phyloP scores from a whole-genome alignment of 2,329 filamentous ascomycete species.

The Albifimbria verrucaria region DNA sequence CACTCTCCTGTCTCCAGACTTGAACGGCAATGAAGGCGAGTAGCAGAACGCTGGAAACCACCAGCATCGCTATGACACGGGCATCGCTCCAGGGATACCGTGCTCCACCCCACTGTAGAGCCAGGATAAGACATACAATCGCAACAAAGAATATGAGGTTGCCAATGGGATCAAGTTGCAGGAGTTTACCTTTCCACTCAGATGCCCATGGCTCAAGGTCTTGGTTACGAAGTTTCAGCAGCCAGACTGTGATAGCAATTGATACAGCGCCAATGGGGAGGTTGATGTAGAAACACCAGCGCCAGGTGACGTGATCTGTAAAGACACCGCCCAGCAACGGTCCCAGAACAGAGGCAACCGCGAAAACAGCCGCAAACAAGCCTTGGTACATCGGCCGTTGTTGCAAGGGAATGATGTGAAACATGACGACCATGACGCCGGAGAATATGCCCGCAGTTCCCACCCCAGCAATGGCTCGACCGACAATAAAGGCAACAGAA shows the following conservation, averaged over 20 bases:
- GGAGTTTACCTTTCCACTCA: no score
- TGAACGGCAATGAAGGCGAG: constrained; percentile 19
- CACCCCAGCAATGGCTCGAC: constrained; percentile 35
- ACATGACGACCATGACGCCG: background rate
- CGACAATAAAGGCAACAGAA: constrained; percentile 35
- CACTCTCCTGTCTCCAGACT: constrained; percentile 33
- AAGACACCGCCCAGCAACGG: background rate
- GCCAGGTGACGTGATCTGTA: constrained; percentile 16
- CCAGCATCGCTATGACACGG: constrained; percentile 28
- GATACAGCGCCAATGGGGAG: constrained; percentile 21
- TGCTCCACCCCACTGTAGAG: constrained; percentile 40
- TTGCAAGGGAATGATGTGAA: background rate
- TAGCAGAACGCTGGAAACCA: constrained; percentile 4
- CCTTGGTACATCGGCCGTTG: background rate
- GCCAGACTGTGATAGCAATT: no score
- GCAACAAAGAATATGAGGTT: background rate
- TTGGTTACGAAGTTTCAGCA: no score
- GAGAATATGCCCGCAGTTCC: constrained; percentile 21
- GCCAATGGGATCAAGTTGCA: background rate
- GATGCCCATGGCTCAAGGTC: no score
- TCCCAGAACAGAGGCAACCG: background rate
- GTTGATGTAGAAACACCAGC: constrained; percentile 25
- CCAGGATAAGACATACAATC: constrained; percentile 39
- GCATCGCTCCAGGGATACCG: constrained; percentile 27
- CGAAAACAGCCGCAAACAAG: background rate